Evolutionary conservation across 1,284 basidiomycete genomes (phyloP).

Genomic region (Apiotrichum porosum): DNA sequence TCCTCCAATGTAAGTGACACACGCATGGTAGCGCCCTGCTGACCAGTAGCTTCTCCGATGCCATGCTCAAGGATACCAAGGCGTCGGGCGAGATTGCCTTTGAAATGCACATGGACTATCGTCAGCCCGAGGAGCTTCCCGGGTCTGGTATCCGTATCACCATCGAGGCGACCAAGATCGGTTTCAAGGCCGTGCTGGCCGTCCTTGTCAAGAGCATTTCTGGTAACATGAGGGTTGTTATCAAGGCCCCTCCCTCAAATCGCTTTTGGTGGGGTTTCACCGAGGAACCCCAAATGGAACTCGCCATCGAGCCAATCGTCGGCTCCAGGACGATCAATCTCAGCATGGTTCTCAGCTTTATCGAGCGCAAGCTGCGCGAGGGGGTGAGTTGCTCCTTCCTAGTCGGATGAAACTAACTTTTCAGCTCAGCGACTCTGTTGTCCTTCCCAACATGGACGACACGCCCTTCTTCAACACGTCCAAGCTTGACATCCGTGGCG

Average conservation of each 20-base stretch:
- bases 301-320: constrained; percentile 88
- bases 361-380: constrained; percentile 82
- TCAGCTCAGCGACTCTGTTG: constrained; percentile 90
- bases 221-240: constrained; percentile 81
- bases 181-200: constrained; percentile 81
- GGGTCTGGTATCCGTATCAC: constrained; percentile 84
- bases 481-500: constrained; percentile 66
- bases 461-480: constrained; percentile 87
- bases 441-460: constrained; percentile 97
- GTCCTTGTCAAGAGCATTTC: constrained; percentile 78
- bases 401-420: constrained; percentile 3
- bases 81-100: constrained; percentile 85
- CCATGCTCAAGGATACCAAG: constrained; percentile 94
- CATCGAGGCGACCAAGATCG: constrained; percentile 75
- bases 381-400: constrained; percentile 60
- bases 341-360: constrained; percentile 77
- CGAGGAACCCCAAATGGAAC: constrained; percentile 78
- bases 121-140: constrained; percentile 20
- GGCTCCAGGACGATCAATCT: constrained; percentile 59
- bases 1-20: too few relatives aligned
- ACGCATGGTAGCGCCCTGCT: too few relatives aligned
- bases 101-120: constrained; percentile 76
- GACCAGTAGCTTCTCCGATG: constrained; percentile 85
- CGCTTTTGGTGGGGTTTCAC: constrained; percentile 98
- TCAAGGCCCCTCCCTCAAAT: constrained; percentile 93